These are phyloP conservation scores for Phycomyces nitens DNA, from an alignment of 192 early-diverging fungal species.

Conservation along the genomic window DNA sequence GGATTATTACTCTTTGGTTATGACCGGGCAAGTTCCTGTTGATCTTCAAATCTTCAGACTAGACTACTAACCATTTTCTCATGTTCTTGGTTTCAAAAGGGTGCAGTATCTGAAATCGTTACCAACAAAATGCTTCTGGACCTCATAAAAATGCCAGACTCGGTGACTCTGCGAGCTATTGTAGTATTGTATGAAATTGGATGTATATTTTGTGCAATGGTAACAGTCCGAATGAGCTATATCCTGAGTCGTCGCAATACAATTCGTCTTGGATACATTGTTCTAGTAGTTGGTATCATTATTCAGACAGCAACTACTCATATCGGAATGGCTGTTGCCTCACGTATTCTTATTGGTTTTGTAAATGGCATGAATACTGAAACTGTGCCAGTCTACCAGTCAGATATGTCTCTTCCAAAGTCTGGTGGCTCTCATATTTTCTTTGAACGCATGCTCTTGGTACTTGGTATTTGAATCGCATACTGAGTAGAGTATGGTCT, in stretches of 20 bases:
- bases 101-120: slow-evolving; percentile 27
- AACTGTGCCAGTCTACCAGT: slow-evolving; percentile 50
- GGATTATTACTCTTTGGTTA: slow-evolving; percentile 28
- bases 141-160: slow-evolving; percentile 8
- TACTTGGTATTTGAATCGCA: slow-evolving; percentile 47
- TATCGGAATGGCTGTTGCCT: slow-evolving; percentile 46
- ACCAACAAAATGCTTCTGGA: slow-evolving; percentile 16
- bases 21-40: slow-evolving; percentile 10
- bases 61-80: neutral
- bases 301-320: slow-evolving; percentile 46
- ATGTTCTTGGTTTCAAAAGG: slow-evolving; percentile 2
- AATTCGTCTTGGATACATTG: slow-evolving; percentile 43
- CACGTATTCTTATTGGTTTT: slow-evolving; percentile 49
- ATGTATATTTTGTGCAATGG: slow-evolving; percentile 26
- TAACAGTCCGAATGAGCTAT: slow-evolving; percentile 48
- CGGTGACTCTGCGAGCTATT: slow-evolving; percentile 49
- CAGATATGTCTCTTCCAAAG: slow-evolving; percentile 50
- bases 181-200: slow-evolving; percentile 32
- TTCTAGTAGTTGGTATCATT: slow-evolving; percentile 49
- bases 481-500: slow-evolving; percentile 46
- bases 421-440: slow-evolving; percentile 50
- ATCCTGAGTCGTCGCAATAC: slow-evolving; percentile 42
- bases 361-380: slow-evolving; percentile 51
- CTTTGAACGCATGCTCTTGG: slow-evolving; percentile 47
- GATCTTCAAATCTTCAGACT: neutral